Conservation (phyloP, 2,329 filamentous ascomycete genomes). For the Huntiella savannae region DNA sequence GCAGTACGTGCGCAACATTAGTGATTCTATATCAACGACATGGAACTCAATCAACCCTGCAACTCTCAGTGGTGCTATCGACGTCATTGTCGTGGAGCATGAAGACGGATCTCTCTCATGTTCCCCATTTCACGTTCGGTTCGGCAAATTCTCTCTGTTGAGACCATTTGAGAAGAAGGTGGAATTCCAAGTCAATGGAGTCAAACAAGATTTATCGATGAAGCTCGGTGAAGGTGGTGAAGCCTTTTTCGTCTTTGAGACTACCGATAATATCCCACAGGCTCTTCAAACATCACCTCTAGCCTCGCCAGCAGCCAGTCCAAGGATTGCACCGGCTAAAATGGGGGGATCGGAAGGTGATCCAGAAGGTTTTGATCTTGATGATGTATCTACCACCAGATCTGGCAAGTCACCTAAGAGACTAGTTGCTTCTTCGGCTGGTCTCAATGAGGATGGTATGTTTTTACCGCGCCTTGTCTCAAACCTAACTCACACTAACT, state of each 20-base stretch:
- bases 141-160: conserved; percentile 92
- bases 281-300: conserved; percentile 87
- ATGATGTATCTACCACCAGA: conserved; percentile 52
- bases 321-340: conserved; percentile 34
- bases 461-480: background rate
- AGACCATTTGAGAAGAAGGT: conserved; percentile 97
- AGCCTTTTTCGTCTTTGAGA: conserved; percentile 98
- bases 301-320: conserved; percentile 75
- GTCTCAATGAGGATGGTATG: conserved; percentile 18
- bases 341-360: conserved; percentile 9
- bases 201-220: conserved; percentile 89
- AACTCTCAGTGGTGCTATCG: conserved; percentile 90
- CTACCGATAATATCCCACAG: conserved; percentile 75
- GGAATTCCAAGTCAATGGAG: conserved; percentile 86
- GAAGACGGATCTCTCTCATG: conserved; percentile 79
- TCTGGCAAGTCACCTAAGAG: conserved; percentile 24
- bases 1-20: conserved; percentile 96
- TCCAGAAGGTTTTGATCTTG: conserved; percentile 21
- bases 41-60: conserved; percentile 99
- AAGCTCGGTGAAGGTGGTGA: conserved; percentile 95
- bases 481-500: background rate
- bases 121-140: conserved; percentile 95
- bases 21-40: conserved; percentile 88
- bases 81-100: conserved; percentile 95
- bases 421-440: conserved; percentile 22